Evolutionary conservation across 306 rosid species (phyloP).

Genomic region (Glycine soja): DNA sequence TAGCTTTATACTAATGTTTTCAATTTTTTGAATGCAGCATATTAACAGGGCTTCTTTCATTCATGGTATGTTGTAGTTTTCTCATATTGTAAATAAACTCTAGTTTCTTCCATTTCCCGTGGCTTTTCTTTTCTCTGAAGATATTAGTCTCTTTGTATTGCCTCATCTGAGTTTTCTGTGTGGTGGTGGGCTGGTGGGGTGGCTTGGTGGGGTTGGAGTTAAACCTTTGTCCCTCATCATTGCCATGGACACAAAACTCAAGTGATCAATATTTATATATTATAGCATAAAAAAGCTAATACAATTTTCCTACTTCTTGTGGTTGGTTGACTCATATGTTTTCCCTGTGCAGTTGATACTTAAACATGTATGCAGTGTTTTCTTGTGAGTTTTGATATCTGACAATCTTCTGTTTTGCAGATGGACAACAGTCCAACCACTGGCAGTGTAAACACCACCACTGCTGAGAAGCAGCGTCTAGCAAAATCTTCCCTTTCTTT

Average conservation of each 20-base stretch:
- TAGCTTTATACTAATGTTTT: slow-evolving; percentile 51
- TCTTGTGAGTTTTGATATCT: slow-evolving; percentile 24
- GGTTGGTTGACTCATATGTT: slow-evolving; percentile 7
- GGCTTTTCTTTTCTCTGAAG: neutral
- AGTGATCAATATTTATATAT: neutral
- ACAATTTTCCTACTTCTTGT: neutral
- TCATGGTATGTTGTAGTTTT: slow-evolving; percentile 67
- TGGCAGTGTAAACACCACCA: slow-evolving; percentile 90
- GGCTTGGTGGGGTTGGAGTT: neutral
- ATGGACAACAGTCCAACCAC: slow-evolving; percentile 99
- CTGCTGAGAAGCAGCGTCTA: slow-evolving; percentile 84
- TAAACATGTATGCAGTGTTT: slow-evolving; percentile 20
- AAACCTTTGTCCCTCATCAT: neutral
- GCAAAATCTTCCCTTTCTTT: slow-evolving; percentile 90
- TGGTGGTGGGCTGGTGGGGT: neutral
- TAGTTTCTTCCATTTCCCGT: neutral
- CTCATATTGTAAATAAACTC: slow-evolving; percentile 39
- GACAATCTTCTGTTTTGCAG: slow-evolving; percentile 54
- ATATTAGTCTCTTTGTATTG: neutral
- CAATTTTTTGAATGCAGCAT: slow-evolving; percentile 74
- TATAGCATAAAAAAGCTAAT: slow-evolving; percentile 2
- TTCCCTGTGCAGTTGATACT: neutral
- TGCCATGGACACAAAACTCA: slow-evolving; percentile 10
- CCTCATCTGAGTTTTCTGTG: neutral
- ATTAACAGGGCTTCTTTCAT: slow-evolving; percentile 96